Percentiles rank a stretch among this genome's conserved stretches.
These are phyloP conservation scores for Neurospora intermedia DNA, from an alignment of 495 filamentous ascomycete species.

Conservation along the genomic window DNA sequence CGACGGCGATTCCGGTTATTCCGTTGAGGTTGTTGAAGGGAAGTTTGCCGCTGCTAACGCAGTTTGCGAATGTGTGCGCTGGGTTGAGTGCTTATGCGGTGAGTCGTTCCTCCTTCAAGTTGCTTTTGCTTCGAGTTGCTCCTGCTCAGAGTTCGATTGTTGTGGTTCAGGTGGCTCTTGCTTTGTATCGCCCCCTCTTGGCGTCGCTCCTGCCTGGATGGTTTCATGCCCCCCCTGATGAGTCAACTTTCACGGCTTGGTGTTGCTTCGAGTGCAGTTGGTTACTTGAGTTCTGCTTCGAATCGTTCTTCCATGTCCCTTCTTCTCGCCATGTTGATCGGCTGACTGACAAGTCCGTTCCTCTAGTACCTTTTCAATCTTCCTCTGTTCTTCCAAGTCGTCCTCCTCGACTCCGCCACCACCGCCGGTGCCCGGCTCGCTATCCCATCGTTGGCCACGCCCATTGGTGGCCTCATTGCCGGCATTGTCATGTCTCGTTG, in stretches of 20 bases:
- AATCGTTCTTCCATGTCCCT: neutral
- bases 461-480: slow-evolving; percentile 48
- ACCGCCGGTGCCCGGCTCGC: slow-evolving; percentile 48
- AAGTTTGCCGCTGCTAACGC: slow-evolving; percentile 38
- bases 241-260: neutral
- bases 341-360: neutral
- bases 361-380: slow-evolving; percentile 54
- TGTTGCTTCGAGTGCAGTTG: neutral
- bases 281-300: neutral
- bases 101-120: slow-evolving; percentile 6
- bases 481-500: slow-evolving; percentile 56
- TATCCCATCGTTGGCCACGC: slow-evolving; percentile 51
- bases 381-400: slow-evolving; percentile 53
- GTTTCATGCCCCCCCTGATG: neutral
- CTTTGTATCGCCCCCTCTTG: neutral
- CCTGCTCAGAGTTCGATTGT: neutral
- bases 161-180: neutral
- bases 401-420: slow-evolving; percentile 49
- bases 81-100: slow-evolving; percentile 56
- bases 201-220: neutral
- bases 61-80: slow-evolving; percentile 50
- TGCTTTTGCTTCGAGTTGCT: neutral
- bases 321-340: neutral
- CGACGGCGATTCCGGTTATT: slow-evolving; percentile 50
- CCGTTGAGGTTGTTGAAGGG: slow-evolving; percentile 47